Percentiles rank a stretch among this genome's conserved stretches.
Conservation (phyloP, 1,284 basidiomycete species). For the Ceratobasidium sp. region DNA sequence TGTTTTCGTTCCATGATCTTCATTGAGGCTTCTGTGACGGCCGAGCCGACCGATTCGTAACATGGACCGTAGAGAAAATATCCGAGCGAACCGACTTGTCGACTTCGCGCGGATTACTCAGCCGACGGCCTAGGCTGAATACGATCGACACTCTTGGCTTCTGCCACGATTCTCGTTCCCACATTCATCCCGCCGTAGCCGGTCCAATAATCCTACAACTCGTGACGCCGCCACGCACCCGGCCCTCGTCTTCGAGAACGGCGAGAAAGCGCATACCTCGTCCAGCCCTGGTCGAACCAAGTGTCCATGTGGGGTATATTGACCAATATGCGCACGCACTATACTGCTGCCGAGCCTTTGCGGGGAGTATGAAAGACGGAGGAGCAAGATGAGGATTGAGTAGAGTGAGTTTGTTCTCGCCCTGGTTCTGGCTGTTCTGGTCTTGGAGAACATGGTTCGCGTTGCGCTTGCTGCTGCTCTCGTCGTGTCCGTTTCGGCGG, state of each 20-base stretch:
- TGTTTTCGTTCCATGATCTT: constrained; percentile 5
- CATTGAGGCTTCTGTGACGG: background rate
- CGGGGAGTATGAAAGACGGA: constrained; percentile 30
- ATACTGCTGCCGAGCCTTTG: background rate
- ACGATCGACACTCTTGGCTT: background rate
- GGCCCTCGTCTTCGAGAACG: constrained; percentile 12
- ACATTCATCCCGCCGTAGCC: background rate
- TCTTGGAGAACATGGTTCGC: constrained; percentile 23
- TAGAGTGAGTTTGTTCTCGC: constrained; percentile 1
- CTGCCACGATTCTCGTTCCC: constrained; percentile 9
- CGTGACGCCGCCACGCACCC: constrained; percentile 11
- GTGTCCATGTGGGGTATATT: constrained; percentile 9
- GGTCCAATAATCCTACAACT: background rate
- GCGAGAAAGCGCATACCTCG: background rate
- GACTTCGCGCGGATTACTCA: constrained; percentile 26
- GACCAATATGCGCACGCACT: background rate
- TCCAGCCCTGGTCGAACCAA: constrained; percentile 1
- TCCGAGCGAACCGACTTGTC: constrained; percentile 20
- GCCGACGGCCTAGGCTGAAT: background rate
- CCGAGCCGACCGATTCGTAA: background rate
- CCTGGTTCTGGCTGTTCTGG: background rate
- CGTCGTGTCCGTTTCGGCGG: constrained; percentile 21
- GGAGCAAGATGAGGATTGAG: background rate
- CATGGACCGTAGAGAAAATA: constrained; percentile 15
- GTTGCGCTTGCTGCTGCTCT: constrained; percentile 33